Evolutionary conservation across 2,329 filamentous ascomycete species (phyloP).

Genomic region (Trichothecium roseum): DNA sequence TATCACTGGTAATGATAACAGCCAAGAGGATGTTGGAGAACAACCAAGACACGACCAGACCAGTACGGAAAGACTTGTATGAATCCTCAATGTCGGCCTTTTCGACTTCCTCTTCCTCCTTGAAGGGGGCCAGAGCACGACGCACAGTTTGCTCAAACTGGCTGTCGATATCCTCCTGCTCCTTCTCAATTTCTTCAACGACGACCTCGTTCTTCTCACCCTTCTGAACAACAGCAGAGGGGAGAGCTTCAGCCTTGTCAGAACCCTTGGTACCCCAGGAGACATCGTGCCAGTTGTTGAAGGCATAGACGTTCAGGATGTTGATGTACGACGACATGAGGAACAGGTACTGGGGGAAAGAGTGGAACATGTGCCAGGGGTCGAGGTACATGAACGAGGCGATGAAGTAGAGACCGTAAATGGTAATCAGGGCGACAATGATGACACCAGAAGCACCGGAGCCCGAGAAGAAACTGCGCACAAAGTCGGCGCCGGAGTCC

Average conservation of each 20-base stretch:
- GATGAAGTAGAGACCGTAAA: conserved; percentile 86
- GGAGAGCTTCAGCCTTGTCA: conserved; percentile 83
- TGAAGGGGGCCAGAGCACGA: conserved; percentile 70
- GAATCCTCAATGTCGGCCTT: conserved; percentile 82
- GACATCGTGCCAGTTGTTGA: conserved; percentile 97
- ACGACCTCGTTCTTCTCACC: conserved; percentile 72
- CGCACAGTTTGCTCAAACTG: conserved; percentile 89
- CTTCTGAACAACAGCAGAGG: conserved; percentile 76
- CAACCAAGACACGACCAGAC: conserved; percentile 78
- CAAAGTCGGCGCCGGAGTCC: conserved; percentile 50
- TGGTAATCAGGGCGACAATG: conserved; percentile 75
- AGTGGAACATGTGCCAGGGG: conserved; percentile 97
- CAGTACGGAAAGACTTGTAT: conserved; percentile 94
- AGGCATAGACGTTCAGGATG: conserved; percentile 91
- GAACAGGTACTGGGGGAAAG: conserved; percentile 77
- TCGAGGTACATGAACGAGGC: conserved; percentile 90
- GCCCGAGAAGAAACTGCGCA: conserved; percentile 66
- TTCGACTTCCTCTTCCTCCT: conserved; percentile 59
- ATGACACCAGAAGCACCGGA: conserved; percentile 69
- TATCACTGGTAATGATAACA: conserved; percentile 74
- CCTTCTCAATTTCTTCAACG: conserved; percentile 84
- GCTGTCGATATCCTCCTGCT: conserved; percentile 88
- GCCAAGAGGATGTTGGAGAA: conserved; percentile 78
- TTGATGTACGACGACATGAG: conserved; percentile 92
- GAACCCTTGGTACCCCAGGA: conserved; percentile 96